A percentile compares a stretch with the other conserved stretches of the same genome.
phyloP scores from a whole-genome alignment of 2,329 filamentous ascomycete genomes.

The Cadophora gregata region DNA sequence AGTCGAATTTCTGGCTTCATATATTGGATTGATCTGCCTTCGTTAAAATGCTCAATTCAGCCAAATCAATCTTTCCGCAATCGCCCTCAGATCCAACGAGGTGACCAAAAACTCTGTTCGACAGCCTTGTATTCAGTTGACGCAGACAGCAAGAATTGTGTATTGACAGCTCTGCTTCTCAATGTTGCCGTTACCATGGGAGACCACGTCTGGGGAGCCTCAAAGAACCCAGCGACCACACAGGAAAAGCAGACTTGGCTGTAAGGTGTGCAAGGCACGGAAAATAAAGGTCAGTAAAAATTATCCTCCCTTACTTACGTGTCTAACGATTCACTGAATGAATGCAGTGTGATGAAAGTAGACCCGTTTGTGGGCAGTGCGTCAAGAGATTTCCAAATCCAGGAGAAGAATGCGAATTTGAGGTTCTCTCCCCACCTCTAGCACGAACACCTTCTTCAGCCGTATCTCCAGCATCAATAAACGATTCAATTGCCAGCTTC shows the following conservation, averaged over 20 bases:
- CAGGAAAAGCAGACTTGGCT: slow-evolving; percentile 27
- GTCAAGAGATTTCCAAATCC: slow-evolving; percentile 20
- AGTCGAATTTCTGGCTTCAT: slow-evolving; percentile 2
- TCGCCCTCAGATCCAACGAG: background rate
- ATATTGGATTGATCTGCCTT: background rate
- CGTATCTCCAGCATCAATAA: background rate
- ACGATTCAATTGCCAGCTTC: background rate
- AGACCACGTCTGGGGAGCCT: slow-evolving; percentile 1
- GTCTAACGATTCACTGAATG: background rate
- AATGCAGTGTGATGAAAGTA: slow-evolving; percentile 24
- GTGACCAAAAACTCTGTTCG: background rate
- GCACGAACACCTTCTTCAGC: background rate
- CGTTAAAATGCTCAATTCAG: background rate
- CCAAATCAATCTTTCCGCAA: background rate
- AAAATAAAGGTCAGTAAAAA: slow-evolving; percentile 26
- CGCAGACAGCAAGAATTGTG: background rate
- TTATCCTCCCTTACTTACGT: background rate
- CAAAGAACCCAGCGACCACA: slow-evolving; percentile 9
- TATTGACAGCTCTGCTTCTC: background rate
- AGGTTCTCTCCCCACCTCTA: slow-evolving; percentile 1
- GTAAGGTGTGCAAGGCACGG: slow-evolving; percentile 28
- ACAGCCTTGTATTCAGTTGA: background rate
- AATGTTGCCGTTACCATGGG: background rate
- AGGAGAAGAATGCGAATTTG: slow-evolving; percentile 23
- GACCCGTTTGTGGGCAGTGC: slow-evolving; percentile 22